Conservation (phyloP, 2,329 filamentous ascomycete genomes). For the Blastomyces gilchristii region DNA sequence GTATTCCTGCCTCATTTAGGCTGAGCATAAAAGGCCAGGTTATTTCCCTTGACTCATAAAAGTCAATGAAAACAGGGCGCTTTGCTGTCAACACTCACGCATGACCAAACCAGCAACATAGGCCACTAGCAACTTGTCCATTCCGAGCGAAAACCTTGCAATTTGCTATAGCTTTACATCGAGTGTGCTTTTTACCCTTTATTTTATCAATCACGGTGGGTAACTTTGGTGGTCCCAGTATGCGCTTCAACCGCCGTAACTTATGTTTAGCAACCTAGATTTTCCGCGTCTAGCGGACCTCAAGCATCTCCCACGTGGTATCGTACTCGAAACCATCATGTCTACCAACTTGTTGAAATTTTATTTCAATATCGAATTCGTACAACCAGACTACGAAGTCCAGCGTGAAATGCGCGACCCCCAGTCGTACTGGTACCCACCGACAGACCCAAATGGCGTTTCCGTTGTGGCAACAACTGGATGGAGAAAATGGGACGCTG, state of each 20-base stretch:
- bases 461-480: constrained; percentile 6
- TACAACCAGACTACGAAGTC: constrained; percentile 8
- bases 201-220: neutral
- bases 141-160: neutral
- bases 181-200: neutral
- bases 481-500: constrained; percentile 12
- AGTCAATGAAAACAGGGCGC: neutral
- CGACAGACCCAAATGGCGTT: constrained; percentile 8
- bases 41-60: neutral
- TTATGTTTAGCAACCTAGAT: neutral
- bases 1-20: neutral
- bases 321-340: neutral
- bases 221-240: too few species aligned
- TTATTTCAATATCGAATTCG: constrained; percentile 15
- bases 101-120: neutral
- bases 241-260: neutral
- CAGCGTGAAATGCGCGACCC: constrained; percentile 7
- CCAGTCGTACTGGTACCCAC: constrained; percentile 10
- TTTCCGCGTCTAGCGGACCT: neutral
- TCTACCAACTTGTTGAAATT: constrained; percentile 11
- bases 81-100: neutral
- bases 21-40: neutral
- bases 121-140: neutral
- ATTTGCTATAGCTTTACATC: neutral
- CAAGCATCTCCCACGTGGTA: neutral